Evolutionary conservation across 768 basidiomycete species (phyloP).

Genomic region (Podaxis carcinomalis): DNA sequence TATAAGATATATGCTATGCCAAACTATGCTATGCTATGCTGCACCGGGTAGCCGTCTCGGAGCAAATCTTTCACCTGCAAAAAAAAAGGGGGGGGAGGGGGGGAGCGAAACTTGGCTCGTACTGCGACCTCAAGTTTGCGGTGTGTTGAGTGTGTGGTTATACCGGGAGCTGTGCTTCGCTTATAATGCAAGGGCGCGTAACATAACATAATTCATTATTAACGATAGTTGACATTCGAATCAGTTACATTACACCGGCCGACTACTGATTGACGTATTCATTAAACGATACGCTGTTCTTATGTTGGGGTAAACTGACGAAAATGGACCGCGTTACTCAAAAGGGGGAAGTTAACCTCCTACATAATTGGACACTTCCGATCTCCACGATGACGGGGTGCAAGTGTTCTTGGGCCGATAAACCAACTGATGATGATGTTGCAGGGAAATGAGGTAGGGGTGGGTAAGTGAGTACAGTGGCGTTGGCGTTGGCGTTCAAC

Average conservation of each 20-base stretch:
- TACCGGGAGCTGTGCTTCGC: not conserved
- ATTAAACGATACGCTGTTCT: not conserved
- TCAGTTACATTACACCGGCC: too few species aligned
- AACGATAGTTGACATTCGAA: too few species aligned
- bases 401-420: not conserved
- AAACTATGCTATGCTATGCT: not conserved
- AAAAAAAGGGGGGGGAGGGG: not conserved
- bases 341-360: not conserved
- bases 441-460: not conserved
- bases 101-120: not conserved
- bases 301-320: not conserved
- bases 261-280: not conserved
- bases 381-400: not conserved
- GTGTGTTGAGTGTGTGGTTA: not conserved
- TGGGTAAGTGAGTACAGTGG: not conserved
- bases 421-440: not conserved
- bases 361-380: not conserved
- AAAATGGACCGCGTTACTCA: not conserved
- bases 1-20: too few species aligned
- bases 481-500: too few species aligned
- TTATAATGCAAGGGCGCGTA: not conserved
- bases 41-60: constrained; percentile 5
- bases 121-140: not conserved
- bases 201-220: not conserved
- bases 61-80: not conserved